Percentiles rank a stretch among this genome's conserved stretches.
These are phyloP conservation scores for Russula brevipes DNA, from an alignment of 768 basidiomycete species.

Conservation along the genomic window DNA sequence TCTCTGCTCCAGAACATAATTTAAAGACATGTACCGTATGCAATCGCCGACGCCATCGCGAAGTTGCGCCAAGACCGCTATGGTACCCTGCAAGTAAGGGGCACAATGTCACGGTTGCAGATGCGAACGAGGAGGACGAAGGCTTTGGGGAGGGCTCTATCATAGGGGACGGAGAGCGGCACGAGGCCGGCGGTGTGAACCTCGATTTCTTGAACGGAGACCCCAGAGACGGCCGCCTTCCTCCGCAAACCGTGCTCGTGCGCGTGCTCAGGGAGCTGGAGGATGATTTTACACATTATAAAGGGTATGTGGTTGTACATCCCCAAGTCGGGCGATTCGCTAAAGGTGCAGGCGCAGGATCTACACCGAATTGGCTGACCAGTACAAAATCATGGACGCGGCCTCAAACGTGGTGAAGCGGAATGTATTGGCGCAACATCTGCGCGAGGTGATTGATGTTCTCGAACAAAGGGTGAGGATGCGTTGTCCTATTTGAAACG, in stretches of 20 bases:
- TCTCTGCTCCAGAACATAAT: slow-evolving; percentile 73
- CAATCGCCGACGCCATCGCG: slow-evolving; percentile 40
- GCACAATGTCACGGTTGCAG: slow-evolving; percentile 15
- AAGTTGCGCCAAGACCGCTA: slow-evolving; percentile 26
- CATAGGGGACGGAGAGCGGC: background rate
- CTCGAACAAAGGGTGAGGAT: slow-evolving; percentile 79
- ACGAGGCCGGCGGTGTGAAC: background rate
- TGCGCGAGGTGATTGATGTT: slow-evolving; percentile 86
- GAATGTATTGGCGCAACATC: slow-evolving; percentile 80
- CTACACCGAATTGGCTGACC: slow-evolving; percentile 85
- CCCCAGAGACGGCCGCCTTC: slow-evolving; percentile 40
- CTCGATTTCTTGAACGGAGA: slow-evolving; percentile 17
- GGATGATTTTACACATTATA: slow-evolving; percentile 93
- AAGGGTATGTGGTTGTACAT: slow-evolving; percentile 54
- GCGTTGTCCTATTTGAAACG: slow-evolving; percentile 4
- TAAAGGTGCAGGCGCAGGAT: slow-evolving; percentile 48
- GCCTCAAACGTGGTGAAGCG: slow-evolving; percentile 75
- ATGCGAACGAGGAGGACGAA: slow-evolving; percentile 22
- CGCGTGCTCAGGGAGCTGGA: slow-evolving; percentile 85
- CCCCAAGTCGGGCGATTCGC: slow-evolving; percentile 1
- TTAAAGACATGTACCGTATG: slow-evolving; percentile 64
- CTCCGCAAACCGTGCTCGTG: slow-evolving; percentile 83
- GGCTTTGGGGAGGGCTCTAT: slow-evolving; percentile 25
- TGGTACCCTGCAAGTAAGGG: slow-evolving; percentile 28
- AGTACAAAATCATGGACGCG: slow-evolving; percentile 87